These are phyloP conservation scores for Pythium vanterpoolii DNA, from an alignment of 352 stramenopile species.

Conservation along the genomic window DNA sequence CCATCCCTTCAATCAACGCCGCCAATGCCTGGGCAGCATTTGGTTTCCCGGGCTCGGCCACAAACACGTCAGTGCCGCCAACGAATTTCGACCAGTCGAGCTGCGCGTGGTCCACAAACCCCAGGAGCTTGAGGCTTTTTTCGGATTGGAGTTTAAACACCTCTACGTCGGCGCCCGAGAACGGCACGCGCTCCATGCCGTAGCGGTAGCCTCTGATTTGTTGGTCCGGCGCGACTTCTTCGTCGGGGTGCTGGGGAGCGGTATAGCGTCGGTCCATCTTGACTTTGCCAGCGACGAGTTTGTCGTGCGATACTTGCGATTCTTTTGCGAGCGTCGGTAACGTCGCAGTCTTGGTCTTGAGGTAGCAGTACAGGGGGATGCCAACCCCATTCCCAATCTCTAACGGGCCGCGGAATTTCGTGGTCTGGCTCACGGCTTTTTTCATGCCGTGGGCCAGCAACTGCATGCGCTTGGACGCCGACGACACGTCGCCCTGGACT, in stretches of 20 bases:
- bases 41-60: slow-evolving; percentile 70
- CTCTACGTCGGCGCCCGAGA: slow-evolving; percentile 74
- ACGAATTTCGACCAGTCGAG: slow-evolving; percentile 60
- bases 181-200: slow-evolving; percentile 73
- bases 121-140: slow-evolving; percentile 71
- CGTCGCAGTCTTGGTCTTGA: slow-evolving; percentile 73
- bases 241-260: slow-evolving; percentile 57
- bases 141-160: slow-evolving; percentile 82
- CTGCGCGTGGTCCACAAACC: slow-evolving; percentile 57
- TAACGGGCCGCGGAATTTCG: slow-evolving; percentile 71
- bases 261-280: slow-evolving; percentile 74
- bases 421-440: slow-evolving; percentile 60
- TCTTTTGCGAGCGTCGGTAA: slow-evolving; percentile 72
- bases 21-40: slow-evolving; percentile 57
- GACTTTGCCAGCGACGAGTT: slow-evolving; percentile 53
- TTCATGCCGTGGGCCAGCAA: slow-evolving; percentile 77
- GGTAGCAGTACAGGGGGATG: slow-evolving; percentile 75
- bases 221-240: slow-evolving; percentile 66
- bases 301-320: slow-evolving; percentile 62
- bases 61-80: slow-evolving; percentile 59
- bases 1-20: slow-evolving; percentile 67
- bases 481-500: slow-evolving; percentile 62
- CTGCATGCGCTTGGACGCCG: slow-evolving; percentile 70
- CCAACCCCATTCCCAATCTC: slow-evolving; percentile 64
- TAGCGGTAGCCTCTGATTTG: slow-evolving; percentile 83